phyloP scores from a whole-genome alignment of 177 flowering plant species.

The Tripterygium wilfordii region DNA sequence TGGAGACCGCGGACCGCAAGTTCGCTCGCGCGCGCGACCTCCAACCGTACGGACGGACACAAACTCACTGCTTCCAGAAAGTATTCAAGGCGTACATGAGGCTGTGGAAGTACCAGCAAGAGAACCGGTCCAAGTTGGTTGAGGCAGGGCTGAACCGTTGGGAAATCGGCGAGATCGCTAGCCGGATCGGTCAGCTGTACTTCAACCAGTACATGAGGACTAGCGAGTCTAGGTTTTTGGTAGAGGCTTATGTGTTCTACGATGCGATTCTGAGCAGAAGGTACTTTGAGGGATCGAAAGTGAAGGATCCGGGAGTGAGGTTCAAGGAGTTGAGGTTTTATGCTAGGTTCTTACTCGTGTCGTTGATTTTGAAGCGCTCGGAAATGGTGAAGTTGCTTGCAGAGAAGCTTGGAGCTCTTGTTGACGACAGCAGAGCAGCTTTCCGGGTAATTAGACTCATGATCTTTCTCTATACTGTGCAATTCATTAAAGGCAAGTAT shows the following conservation, averaged over 20 bases:
- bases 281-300: conserved; percentile 54
- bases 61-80: conserved; percentile 49
- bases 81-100: conserved; percentile 86
- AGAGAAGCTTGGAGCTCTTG: conserved; percentile 56
- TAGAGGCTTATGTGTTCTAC: conserved; percentile 76
- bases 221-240: conserved; percentile 68
- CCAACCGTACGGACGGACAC: conserved; percentile 45
- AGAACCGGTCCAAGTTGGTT: conserved; percentile 60
- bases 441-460: conserved; percentile 52
- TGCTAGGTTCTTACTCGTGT: conserved; percentile 83
- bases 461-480: too few relatives aligned
- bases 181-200: conserved; percentile 90
- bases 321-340: conserved; percentile 88
- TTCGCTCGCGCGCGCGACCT: conserved; percentile 82
- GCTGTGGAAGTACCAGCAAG: conserved; percentile 92
- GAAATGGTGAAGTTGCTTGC: conserved; percentile 53
- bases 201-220: conserved; percentile 79
- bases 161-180: conserved; percentile 96
- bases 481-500: too few relatives aligned
- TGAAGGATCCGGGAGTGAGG: conserved; percentile 55
- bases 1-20: conserved; percentile 75
- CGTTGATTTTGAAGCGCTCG: conserved; percentile 57
- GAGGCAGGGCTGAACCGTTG: conserved; percentile 71
- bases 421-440: conserved; percentile 55
- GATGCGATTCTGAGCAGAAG: conserved; percentile 76